These are phyloP conservation scores for Gaeumannomyces tritici DNA, from an alignment of 2,329 filamentous ascomycete species.

Conservation along the genomic window DNA sequence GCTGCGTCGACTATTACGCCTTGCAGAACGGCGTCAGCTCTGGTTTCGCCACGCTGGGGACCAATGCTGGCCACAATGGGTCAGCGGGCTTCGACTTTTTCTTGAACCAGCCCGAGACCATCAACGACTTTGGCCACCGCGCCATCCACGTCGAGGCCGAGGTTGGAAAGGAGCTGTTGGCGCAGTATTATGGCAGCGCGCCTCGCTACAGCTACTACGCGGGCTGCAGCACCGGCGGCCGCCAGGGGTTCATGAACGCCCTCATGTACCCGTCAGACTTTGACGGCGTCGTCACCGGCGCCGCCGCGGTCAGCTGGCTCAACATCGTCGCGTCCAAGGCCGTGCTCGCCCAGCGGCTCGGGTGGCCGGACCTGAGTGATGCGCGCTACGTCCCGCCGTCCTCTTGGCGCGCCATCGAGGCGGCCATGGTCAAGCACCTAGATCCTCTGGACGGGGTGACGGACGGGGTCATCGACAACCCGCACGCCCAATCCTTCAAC, in stretches of 20 bases:
- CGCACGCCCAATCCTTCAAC: constrained; percentile 4
- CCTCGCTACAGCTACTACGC: constrained; percentile 40
- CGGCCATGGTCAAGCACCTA: constrained; percentile 18
- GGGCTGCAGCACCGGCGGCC: constrained; percentile 50
- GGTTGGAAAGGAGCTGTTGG: constrained; percentile 35
- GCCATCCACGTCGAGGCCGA: constrained; percentile 35
- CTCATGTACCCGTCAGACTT: constrained; percentile 48
- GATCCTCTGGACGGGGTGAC: constrained; percentile 31
- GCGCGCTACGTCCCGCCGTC: constrained; percentile 19
- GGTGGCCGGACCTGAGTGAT: constrained; percentile 20
- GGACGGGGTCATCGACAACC: constrained; percentile 7
- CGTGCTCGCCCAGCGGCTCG: constrained; percentile 4
- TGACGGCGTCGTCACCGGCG: constrained; percentile 24
- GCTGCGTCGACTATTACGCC: constrained; percentile 37
- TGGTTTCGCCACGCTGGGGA: constrained; percentile 36
- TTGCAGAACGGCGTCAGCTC: constrained; percentile 30
- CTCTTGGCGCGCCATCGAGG: constrained; percentile 25
- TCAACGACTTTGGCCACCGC: constrained; percentile 23
- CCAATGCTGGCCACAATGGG: constrained; percentile 41
- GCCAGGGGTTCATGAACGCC: constrained; percentile 45
- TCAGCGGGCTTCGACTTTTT: constrained; percentile 25
- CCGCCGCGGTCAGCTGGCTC: constrained; percentile 25
- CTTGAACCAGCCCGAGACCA: constrained; percentile 24
- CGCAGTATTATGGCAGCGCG: constrained; percentile 32
- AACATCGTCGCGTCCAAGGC: constrained; percentile 17